Evolutionary conservation across 176 grass and related monocot species (phyloP), one percentile per base, ranked within the genome.

Genomic region (Chrysopogon serrulatus): DNA sequence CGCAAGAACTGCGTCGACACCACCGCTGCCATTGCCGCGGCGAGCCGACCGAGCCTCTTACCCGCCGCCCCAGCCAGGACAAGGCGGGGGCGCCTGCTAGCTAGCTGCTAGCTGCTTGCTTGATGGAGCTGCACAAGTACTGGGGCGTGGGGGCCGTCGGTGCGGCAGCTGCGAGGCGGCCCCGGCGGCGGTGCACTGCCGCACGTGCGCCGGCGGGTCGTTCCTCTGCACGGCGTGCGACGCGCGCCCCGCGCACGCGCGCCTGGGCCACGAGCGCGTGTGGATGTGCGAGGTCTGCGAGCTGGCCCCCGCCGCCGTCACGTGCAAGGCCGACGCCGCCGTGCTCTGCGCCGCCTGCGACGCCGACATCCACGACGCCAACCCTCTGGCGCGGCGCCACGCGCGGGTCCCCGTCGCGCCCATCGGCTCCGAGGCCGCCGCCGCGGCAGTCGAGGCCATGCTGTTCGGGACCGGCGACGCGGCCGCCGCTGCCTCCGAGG

Each of bases 261-360:
- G 85, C 40, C 82, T 82, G 9, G 70, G 35, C 3, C 92, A 94
- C 86, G 83, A 84, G 86, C 83, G 92, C 30, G 86, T 88, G 45
- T 89, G 83, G 90, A 4, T 97, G 71, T 99, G 96, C 85, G 91
- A 96, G 87, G 96, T 99, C 24, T 99, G 96, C 85, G 91, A 94
- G 83, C 78, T 92, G 21, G 86, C 84, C 23, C 93, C 96, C 5
- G 96, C 96, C 5, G 83, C 79, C 1, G 85, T 99, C 16, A 99
- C 91, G 0, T 99, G 96, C 91, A 99, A 99, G 86, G 96, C 96
- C 21, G 96, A 99, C 69, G 96, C 96, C 0, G 93, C 96, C 14
- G 88, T 87, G 4, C 90, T 97, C 13, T 97, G 95, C 81, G 85
- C 79, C 18, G 72, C 86, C 9, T 97, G 94, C 51, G 94, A 97